Conservation (phyloP, 2,329 filamentous ascomycete species). For the Pleomassaria siparia region DNA sequence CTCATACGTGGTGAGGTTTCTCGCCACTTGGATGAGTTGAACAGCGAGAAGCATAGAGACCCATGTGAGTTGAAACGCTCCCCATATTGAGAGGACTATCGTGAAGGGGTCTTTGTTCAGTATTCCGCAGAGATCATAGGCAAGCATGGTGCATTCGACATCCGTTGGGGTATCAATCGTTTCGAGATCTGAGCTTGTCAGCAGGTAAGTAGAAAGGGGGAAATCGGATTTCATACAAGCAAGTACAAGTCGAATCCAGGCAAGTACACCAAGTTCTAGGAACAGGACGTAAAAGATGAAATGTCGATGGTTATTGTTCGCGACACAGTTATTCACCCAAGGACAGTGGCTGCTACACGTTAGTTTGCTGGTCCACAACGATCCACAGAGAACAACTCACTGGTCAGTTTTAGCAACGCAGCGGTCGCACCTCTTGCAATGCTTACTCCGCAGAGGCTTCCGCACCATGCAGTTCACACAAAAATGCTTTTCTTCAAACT, state of each 20-base stretch:
- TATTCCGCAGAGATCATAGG: conserved; percentile 71
- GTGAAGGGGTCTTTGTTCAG: conserved; percentile 83
- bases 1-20: conserved; percentile 94
- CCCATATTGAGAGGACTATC: conserved; percentile 77
- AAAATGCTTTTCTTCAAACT: conserved; percentile 92
- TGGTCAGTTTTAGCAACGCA: conserved; percentile 97
- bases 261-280: conserved; percentile 72
- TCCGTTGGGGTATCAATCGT: conserved; percentile 54
- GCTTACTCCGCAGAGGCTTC: conserved; percentile 89
- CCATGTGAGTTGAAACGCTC: conserved; percentile 84
- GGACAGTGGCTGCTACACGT: conserved; percentile 76
- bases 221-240: conserved; percentile 59
- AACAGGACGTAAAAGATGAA: conserved; percentile 88
- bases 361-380: conserved; percentile 12
- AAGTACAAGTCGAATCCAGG: conserved; percentile 72
- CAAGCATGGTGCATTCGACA: conserved; percentile 70
- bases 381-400: conserved; percentile 55
- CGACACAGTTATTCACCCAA: conserved; percentile 96
- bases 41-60: conserved; percentile 96
- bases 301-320: conserved; percentile 92
- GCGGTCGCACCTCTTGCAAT: conserved; percentile 86
- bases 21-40: conserved; percentile 87
- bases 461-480: conserved; percentile 94
- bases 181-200: conserved; percentile 61
- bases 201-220: conserved; percentile 15